Conservation (phyloP, 805 yeast species). For the Metschnikowia reukaufii region DNA sequence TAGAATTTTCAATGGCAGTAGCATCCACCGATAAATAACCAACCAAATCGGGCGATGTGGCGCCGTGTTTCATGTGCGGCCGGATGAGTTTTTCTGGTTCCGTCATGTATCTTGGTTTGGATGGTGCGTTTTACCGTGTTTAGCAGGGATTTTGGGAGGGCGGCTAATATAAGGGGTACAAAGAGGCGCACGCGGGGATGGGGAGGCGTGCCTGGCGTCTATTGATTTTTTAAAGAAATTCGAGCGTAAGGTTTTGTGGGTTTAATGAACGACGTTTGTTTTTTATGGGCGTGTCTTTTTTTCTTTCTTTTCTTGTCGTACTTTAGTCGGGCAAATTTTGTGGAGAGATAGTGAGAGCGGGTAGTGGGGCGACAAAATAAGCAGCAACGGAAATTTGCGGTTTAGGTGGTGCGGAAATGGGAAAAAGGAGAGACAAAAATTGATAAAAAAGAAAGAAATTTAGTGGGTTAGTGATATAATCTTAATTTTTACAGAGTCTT, state of each 20-base stretch:
- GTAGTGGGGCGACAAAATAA: background rate
- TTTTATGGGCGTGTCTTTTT: background rate
- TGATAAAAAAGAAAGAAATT: no score
- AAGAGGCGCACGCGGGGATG: no score
- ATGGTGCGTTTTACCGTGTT: background rate
- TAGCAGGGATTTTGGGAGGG: background rate
- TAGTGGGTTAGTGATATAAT: no score
- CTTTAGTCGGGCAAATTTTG: background rate
- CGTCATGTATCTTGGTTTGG: background rate
- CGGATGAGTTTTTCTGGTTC: conserved; percentile 3
- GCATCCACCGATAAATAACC: conserved; percentile 6
- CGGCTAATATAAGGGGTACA: background rate
- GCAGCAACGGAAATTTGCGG: no score
- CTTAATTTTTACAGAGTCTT: no score
- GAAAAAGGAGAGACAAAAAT: no score
- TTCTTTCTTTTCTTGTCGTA: background rate
- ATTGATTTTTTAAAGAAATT: no score
- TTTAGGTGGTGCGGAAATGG: no score
- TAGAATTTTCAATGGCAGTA: background rate
- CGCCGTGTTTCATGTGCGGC: conserved; percentile 15
- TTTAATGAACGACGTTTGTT: background rate
- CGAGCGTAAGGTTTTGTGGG: no score
- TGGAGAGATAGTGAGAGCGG: background rate
- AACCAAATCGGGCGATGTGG: conserved; percentile 18
- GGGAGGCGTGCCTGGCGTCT: background rate